Evolutionary conservation across 164 flowering plant genomes (phyloP).

Genomic region (Buxus sempervirens): DNA sequence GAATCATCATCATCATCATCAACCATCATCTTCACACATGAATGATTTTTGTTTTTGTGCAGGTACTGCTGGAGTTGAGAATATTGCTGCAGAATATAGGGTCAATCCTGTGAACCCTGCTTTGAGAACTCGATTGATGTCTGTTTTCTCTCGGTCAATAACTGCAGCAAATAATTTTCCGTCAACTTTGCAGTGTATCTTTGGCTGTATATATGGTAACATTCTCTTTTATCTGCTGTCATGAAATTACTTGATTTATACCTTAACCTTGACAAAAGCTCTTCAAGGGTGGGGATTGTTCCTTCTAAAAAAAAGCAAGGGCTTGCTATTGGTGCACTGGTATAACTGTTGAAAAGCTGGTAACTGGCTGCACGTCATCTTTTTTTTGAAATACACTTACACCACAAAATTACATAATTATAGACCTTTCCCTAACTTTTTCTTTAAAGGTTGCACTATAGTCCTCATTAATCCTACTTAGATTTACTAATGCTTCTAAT

Average conservation of each 20-base stretch:
- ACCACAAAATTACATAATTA: not conserved
- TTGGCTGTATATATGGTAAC: constrained; percentile 91
- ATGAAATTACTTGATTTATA: not conserved
- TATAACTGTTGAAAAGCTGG: not conserved
- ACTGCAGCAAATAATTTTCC: constrained; percentile 94
- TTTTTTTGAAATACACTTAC: not conserved
- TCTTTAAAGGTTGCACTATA: not conserved
- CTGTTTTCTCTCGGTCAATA: constrained; percentile 76
- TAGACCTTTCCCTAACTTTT: not conserved
- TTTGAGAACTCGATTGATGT: constrained; percentile 64
- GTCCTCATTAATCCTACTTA: not conserved
- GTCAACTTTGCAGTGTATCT: constrained; percentile 89
- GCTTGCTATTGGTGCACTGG: not conserved
- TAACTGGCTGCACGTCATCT: not conserved
- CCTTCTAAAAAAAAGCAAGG: not conserved
- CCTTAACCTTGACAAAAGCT: not conserved
- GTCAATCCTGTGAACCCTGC: constrained; percentile 58
- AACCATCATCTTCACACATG: too few relatives aligned
- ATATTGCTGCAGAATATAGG: constrained; percentile 48
- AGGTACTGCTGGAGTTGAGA: constrained; percentile 63
- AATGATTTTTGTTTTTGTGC: constrained; percentile 18
- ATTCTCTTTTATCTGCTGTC: not conserved
- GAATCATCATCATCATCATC: too few relatives aligned
- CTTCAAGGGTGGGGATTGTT: not conserved
- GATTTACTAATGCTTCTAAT: too few relatives aligned